These are phyloP conservation scores for Boletus sp. DNA, from an alignment of 768 basidiomycete genomes.

Conservation along the genomic window DNA sequence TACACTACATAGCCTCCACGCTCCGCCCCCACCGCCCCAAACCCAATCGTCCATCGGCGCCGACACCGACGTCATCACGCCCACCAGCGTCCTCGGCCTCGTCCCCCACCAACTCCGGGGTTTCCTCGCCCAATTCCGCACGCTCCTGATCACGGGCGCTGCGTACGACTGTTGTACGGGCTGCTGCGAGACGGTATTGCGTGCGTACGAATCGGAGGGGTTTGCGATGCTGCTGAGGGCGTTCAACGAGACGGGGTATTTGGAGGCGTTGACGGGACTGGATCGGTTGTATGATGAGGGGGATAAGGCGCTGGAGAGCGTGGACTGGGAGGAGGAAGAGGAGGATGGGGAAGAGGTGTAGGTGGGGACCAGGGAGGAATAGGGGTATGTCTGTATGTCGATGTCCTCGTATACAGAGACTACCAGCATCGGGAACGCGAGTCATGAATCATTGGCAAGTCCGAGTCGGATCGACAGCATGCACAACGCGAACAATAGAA, in stretches of 20 bases:
- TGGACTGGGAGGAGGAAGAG: conserved; percentile 79
- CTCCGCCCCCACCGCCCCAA: conserved; percentile 63
- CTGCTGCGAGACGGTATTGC: conserved; percentile 77
- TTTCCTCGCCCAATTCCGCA: conserved; percentile 83
- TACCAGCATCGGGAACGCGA: too few species aligned
- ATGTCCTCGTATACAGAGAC: too few species aligned
- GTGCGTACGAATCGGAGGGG: conserved; percentile 78
- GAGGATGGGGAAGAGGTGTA: conserved; percentile 16
- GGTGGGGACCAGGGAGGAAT: too few species aligned
- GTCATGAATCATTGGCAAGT: too few species aligned
- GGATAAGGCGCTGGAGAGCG: conserved; percentile 62
- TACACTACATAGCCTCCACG: conserved; percentile 43
- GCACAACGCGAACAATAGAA: too few species aligned
- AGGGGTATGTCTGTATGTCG: too few species aligned
- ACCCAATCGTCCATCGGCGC: conserved; percentile 20
- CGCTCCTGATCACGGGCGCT: conserved; percentile 77
- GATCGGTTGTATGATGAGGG: conserved; percentile 75
- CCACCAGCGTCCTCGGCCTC: conserved; percentile 66
- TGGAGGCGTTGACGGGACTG: conserved; percentile 74
- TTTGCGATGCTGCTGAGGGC: conserved; percentile 76
- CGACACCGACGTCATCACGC: conserved; percentile 9
- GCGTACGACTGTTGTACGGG: conserved; percentile 89
- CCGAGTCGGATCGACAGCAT: too few species aligned
- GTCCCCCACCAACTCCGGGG: conserved; percentile 96
- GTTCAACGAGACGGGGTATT: conserved; percentile 76